A percentile compares a stretch with the other conserved stretches of the same genome.
These are phyloP conservation scores for Mesembryanthemum crystallinum DNA, from an alignment of 148 eudicot species.

Conservation along the genomic window DNA sequence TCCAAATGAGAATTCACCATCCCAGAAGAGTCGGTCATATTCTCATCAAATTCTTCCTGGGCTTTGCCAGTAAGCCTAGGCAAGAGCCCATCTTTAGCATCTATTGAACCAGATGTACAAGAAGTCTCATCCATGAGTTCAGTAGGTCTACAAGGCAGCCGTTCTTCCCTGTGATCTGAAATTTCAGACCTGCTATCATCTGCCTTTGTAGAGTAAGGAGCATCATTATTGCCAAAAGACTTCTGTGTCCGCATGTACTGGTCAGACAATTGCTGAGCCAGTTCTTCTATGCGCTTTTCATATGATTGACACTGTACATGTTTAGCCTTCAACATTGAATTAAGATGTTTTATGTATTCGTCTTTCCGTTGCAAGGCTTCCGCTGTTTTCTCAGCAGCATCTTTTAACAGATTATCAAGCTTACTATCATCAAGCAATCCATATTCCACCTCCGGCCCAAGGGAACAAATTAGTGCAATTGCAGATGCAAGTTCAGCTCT, in stretches of 20 bases:
- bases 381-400: conserved; percentile 76
- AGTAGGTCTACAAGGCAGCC: conserved; percentile 34
- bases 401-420: conserved; percentile 55
- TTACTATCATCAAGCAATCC: conserved; percentile 59
- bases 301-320: conserved; percentile 82
- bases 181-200: conserved; percentile 60
- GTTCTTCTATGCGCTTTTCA: conserved; percentile 80
- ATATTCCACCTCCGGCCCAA: conserved; percentile 51
- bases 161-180: conserved; percentile 46
- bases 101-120: conserved; percentile 42
- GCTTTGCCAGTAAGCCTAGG: conserved; percentile 32
- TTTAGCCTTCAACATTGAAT: conserved; percentile 55
- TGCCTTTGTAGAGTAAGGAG: conserved; percentile 38
- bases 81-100: conserved; percentile 37
- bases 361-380: conserved; percentile 85
- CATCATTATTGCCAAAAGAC: conserved; percentile 36
- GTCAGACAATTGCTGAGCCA: conserved; percentile 73
- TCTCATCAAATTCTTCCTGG: conserved; percentile 68
- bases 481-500: conserved; percentile 97
- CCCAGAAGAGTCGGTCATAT: conserved; percentile 75
- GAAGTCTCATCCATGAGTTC: conserved; percentile 72
- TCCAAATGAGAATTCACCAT: conserved; percentile 57
- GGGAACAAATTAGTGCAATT: conserved; percentile 70
- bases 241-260: conserved; percentile 45
- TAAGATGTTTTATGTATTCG: conserved; percentile 72